Conservation (phyloP, 345 rosid genomes). For the Salix dunnii region DNA sequence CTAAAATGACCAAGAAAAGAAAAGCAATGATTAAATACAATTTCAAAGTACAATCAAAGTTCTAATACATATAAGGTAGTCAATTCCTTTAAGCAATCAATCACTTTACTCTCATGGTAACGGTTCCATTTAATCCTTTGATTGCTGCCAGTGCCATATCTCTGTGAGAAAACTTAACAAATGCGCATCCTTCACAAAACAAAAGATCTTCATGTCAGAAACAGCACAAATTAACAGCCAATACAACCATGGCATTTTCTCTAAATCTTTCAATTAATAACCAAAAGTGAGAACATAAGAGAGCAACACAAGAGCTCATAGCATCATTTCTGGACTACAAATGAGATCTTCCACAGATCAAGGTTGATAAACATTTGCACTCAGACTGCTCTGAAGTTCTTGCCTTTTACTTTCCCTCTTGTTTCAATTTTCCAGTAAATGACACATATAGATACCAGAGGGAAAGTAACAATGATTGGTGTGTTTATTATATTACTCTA, state of each 20-base stretch:
- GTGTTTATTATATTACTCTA: not conserved
- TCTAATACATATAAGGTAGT: not conserved
- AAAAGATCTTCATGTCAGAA: constrained; percentile 23
- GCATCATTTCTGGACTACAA: not conserved
- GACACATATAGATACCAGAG: not conserved
- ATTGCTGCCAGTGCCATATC: constrained; percentile 91
- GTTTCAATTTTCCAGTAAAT: not conserved
- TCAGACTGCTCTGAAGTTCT: not conserved
- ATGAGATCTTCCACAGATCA: not conserved
- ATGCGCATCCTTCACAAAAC: constrained; percentile 66
- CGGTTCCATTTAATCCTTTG: constrained; percentile 62
- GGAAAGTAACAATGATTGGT: not conserved
- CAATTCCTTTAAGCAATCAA: constrained; percentile 4
- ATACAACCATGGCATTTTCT: not conserved
- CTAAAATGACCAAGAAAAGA: constrained; percentile 32
- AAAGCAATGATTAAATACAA: constrained; percentile 7
- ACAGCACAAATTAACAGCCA: not conserved
- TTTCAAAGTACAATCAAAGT: constrained; percentile 14
- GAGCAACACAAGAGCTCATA: not conserved
- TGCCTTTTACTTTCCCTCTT: not conserved
- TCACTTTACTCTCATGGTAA: constrained; percentile 65
- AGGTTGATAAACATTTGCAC: not conserved
- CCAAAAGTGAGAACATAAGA: not conserved
- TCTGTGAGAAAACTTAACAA: constrained; percentile 62
- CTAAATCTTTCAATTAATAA: not conserved